phyloP scores from a whole-genome alignment of 1,139 yeast species.

The Yamadazyma pseudoaaseri region DNA sequence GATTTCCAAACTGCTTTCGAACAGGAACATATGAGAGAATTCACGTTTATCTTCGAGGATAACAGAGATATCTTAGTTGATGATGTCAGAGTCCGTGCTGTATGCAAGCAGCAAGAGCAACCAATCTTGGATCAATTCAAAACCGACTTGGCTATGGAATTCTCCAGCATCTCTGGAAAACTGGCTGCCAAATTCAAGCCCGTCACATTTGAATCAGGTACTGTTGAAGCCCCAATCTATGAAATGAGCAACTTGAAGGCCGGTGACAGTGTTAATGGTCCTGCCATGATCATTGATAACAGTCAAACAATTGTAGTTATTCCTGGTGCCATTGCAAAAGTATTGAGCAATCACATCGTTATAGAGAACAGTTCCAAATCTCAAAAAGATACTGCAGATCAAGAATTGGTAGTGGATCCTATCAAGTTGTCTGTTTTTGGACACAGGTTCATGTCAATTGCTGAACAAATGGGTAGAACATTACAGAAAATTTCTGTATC shows the following conservation, averaged over 20 bases:
- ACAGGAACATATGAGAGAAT: constrained; percentile 59
- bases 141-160: constrained; percentile 7
- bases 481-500: constrained; percentile 23
- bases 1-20: constrained; percentile 39
- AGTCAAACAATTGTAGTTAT: constrained; percentile 15
- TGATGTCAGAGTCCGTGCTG: constrained; percentile 15
- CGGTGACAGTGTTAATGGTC: constrained; percentile 64
- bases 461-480: constrained; percentile 22
- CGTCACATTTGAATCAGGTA: constrained; percentile 11
- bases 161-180: constrained; percentile 38
- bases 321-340: constrained; percentile 11
- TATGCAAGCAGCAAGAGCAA: constrained; percentile 7
- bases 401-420: constrained; percentile 18
- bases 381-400: constrained; percentile 5
- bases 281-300: constrained; percentile 32
- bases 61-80: constrained; percentile 37
- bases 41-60: constrained; percentile 59
- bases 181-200: constrained; percentile 53
- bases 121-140: no score
- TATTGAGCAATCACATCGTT: constrained; percentile 14
- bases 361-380: constrained; percentile 9
- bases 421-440: constrained; percentile 20
- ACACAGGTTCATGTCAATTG: constrained; percentile 23
- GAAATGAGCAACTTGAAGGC: constrained; percentile 47
- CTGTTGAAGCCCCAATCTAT: constrained; percentile 26